These are phyloP conservation scores for Saccharomyces hybrid DNA, from an alignment of 1,139 yeast species.

Conservation along the genomic window DNA sequence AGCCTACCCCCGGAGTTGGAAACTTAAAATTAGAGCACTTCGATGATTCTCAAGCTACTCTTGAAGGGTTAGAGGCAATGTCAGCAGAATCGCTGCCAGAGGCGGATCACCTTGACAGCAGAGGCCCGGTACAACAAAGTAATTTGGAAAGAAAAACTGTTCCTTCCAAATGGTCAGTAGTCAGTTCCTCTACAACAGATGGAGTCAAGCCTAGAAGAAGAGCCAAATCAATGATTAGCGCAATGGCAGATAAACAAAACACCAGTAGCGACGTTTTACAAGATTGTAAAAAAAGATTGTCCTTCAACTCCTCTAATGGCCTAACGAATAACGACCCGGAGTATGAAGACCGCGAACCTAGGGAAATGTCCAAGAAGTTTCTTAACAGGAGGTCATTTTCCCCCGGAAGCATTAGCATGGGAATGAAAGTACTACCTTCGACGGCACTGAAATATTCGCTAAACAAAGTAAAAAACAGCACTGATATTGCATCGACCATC, in stretches of 20 bases:
- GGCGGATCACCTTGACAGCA: background rate
- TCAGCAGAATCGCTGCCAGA: background rate
- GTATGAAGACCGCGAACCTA: constrained; percentile 17
- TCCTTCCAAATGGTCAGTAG: background rate
- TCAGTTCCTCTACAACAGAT: background rate
- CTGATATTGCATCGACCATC: constrained; percentile 5
- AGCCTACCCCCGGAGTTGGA: background rate
- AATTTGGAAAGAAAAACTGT: background rate
- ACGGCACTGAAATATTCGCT: constrained; percentile 19
- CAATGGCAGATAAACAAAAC: background rate
- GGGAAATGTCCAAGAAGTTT: constrained; percentile 23
- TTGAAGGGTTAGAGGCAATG: background rate
- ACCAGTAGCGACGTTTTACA: constrained; percentile 9
- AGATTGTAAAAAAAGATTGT: constrained; percentile 11
- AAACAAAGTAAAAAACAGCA: constrained; percentile 14
- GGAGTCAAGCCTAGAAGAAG: background rate
- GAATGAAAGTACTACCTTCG: constrained; percentile 20
- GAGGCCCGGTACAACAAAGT: background rate
- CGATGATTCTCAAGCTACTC: background rate
- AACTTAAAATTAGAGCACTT: background rate
- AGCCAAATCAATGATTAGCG: background rate
- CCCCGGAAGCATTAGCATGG: constrained; percentile 18
- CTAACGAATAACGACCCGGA: background rate
- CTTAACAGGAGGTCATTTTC: constrained; percentile 27
- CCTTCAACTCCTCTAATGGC: background rate